Percentiles rank a stretch among this genome's conserved stretches.
Conservation (phyloP, 169 alveolate genomes). For the Plasmodium yoelii region DNA sequence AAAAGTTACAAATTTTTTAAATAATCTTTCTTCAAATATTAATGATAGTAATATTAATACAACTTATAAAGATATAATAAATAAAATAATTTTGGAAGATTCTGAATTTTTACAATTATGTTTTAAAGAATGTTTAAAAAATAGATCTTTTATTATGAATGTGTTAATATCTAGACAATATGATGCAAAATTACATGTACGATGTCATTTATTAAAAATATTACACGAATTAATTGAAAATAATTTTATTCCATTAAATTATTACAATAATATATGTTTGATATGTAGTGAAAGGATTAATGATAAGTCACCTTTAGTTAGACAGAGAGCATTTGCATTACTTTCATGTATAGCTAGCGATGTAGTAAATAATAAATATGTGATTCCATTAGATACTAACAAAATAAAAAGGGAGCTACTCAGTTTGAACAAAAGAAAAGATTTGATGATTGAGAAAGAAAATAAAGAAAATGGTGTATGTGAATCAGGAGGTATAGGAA, state of each 20-base stretch:
- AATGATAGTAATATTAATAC: constrained; percentile 36
- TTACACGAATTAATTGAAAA: constrained; percentile 81
- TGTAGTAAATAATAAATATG: constrained; percentile 79
- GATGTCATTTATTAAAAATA: constrained; percentile 81
- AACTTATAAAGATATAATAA: constrained; percentile 54
- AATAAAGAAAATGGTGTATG: not conserved
- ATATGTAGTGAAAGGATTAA: constrained; percentile 80
- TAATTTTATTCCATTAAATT: constrained; percentile 83
- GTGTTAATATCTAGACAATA: constrained; percentile 79
- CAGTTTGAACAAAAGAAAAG: constrained; percentile 52
- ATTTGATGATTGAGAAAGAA: constrained; percentile 47
- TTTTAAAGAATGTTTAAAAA: constrained; percentile 63
- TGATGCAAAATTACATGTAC: constrained; percentile 85
- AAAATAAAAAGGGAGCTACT: constrained; percentile 74
- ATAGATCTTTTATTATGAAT: constrained; percentile 42
- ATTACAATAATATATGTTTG: constrained; percentile 74
- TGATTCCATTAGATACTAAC: constrained; percentile 73
- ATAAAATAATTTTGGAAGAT: constrained; percentile 56
- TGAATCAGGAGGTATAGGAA: not conserved
- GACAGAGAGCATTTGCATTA: constrained; percentile 84
- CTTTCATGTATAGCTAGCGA: constrained; percentile 79
- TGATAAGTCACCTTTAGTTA: constrained; percentile 85
- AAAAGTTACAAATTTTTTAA: constrained; percentile 19
- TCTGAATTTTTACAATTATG: constrained; percentile 49
- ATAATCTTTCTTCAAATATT: constrained; percentile 19